Evolutionary conservation across 495 filamentous ascomycete genomes (phyloP).

Genomic region (Lasiosphaeriaceae sp.): DNA sequence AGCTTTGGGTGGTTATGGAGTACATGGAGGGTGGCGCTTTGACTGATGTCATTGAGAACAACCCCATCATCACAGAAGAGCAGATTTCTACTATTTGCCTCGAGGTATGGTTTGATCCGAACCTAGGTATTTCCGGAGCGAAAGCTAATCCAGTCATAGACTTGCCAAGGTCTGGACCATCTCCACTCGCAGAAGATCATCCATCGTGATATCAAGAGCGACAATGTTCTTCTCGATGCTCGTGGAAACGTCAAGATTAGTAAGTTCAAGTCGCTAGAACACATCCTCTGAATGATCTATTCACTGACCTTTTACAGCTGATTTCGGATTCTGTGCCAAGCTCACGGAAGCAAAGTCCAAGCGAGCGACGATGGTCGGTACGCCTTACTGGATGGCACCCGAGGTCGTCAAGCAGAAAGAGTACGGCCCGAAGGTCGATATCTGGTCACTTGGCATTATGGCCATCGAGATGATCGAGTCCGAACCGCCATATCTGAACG

Average conservation of each 20-base stretch:
- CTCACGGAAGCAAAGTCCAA: slow-evolving; percentile 95
- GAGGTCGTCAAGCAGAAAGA: slow-evolving; percentile 99
- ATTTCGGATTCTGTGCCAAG: slow-evolving; percentile 99
- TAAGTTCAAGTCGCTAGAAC: slow-evolving; percentile 42
- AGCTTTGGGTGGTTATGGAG: slow-evolving; percentile 99
- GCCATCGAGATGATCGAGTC: slow-evolving; percentile 99
- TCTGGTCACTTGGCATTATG: slow-evolving; percentile 99
- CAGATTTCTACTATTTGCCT: slow-evolving; percentile 96
- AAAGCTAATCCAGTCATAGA: slow-evolving; percentile 55
- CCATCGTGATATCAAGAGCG: slow-evolving; percentile 98
- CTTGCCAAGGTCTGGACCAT: slow-evolving; percentile 90
- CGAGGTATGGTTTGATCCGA: slow-evolving; percentile 59
- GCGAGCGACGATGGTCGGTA: slow-evolving; percentile 98
- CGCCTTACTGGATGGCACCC: slow-evolving; percentile 99
- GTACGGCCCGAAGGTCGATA: slow-evolving; percentile 96
- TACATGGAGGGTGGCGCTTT: slow-evolving; percentile 98
- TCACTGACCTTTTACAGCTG: slow-evolving; percentile 60
- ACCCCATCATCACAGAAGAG: slow-evolving; percentile 82
- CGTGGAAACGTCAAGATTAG: slow-evolving; percentile 97
- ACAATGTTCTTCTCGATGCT: slow-evolving; percentile 92
- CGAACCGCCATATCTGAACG: slow-evolving; percentile 95
- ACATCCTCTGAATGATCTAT: not conserved
- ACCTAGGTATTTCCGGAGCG: not conserved
- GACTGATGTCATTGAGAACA: slow-evolving; percentile 98
- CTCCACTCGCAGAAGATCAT: slow-evolving; percentile 95